Conservation (phyloP, 345 rosid species). For the Hypericum perforatum region DNA sequence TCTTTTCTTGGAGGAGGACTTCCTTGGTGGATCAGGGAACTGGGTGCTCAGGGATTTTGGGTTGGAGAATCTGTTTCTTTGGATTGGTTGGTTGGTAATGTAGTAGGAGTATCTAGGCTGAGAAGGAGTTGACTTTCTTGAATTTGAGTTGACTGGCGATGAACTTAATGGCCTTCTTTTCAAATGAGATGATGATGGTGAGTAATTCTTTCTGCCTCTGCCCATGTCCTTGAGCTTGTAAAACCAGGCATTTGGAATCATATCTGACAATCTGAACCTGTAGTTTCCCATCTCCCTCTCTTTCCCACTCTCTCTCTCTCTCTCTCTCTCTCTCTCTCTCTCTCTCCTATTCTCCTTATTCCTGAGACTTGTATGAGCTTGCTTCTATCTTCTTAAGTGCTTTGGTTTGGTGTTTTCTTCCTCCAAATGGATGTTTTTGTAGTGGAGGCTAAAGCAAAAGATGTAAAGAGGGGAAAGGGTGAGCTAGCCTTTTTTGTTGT, state of each 20-base stretch:
- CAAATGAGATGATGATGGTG: background rate
- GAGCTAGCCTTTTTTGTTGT: too few relatives aligned
- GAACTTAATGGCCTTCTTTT: conserved; percentile 3
- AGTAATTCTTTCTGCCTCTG: conserved; percentile 6
- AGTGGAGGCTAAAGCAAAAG: too few relatives aligned
- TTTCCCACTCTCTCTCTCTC: conserved; percentile 14
- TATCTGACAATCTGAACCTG: background rate
- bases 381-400: conserved; percentile 10
- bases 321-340: conserved; percentile 6
- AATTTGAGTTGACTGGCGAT: background rate
- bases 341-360: conserved; percentile 8
- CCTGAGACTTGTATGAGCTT: too few relatives aligned
- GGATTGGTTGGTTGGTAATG: conserved; percentile 5
- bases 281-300: background rate
- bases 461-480: too few relatives aligned
- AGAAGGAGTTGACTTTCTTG: conserved; percentile 8
- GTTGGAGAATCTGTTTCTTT: conserved; percentile 25
- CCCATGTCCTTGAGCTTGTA: conserved; percentile 3
- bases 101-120: conserved; percentile 12
- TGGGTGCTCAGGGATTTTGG: conserved; percentile 14
- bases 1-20: conserved; percentile 9
- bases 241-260: conserved; percentile 4
- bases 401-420: background rate
- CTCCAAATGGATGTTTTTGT: too few relatives aligned
- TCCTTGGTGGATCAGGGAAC: conserved; percentile 14